phyloP scores from a whole-genome alignment of 179 eudicot genomes.

The Silene coronaria region DNA sequence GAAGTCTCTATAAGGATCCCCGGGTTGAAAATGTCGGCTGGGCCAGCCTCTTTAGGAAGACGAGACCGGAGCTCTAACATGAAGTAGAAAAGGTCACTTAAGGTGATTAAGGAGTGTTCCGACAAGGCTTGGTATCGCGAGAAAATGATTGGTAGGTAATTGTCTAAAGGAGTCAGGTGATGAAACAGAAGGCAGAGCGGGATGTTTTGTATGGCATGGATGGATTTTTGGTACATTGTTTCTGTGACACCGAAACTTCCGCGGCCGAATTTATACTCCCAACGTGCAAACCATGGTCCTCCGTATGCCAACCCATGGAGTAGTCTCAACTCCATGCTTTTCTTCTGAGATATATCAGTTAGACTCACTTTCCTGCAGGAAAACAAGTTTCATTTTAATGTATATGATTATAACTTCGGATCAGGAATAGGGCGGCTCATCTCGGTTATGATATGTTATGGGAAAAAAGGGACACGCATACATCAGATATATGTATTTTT shows the following conservation, averaged over 20 bases:
- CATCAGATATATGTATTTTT: too few relatives aligned
- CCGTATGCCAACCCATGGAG: conserved; percentile 78
- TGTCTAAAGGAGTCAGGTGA: conserved; percentile 29
- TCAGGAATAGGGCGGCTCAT: too few relatives aligned
- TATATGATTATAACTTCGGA: background rate
- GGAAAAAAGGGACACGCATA: too few relatives aligned
- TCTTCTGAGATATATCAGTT: conserved; percentile 59
- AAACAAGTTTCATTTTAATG: background rate
- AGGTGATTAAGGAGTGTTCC: conserved; percentile 56
- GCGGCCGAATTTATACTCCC: conserved; percentile 79
- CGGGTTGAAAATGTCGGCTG: conserved; percentile 31
- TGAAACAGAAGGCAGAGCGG: conserved; percentile 52
- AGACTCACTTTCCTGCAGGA: conserved; percentile 74
- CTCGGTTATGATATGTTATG: too few relatives aligned
- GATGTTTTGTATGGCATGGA: conserved; percentile 62
- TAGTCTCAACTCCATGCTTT: conserved; percentile 77
- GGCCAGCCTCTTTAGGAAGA: conserved; percentile 39
- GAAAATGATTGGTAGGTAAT: conserved; percentile 44
- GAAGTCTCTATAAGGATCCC: conserved; percentile 43
- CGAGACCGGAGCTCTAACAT: conserved; percentile 58
- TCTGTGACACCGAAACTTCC: conserved; percentile 80
- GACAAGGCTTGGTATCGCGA: conserved; percentile 71
- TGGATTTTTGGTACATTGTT: conserved; percentile 62
- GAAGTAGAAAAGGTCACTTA: conserved; percentile 60
- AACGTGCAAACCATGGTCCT: conserved; percentile 74